phyloP scores from a whole-genome alignment of 2,329 filamentous ascomycete genomes.

The Xylaria sp. region DNA sequence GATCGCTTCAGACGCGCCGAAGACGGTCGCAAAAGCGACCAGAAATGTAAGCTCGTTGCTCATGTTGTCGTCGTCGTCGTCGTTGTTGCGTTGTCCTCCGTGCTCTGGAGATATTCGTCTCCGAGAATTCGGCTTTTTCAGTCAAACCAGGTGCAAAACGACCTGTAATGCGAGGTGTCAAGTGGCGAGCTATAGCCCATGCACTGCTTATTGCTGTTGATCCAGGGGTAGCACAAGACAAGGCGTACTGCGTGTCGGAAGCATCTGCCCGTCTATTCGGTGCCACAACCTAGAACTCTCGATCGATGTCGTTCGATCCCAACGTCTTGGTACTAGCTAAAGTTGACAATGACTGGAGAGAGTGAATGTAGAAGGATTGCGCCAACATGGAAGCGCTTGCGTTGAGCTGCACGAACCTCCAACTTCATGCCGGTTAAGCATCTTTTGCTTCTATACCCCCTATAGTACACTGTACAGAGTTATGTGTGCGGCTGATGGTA shows the following conservation, averaged over 20 bases:
- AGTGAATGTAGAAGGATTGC: conserved; percentile 20
- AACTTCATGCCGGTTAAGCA: conserved; percentile 29
- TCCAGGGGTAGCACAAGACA: conserved; percentile 36
- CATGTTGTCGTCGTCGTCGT: conserved; percentile 35
- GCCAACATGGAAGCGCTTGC: conserved; percentile 15
- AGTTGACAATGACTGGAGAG: conserved; percentile 16
- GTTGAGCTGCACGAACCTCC: conserved; percentile 32
- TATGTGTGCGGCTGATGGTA: conserved; percentile 28
- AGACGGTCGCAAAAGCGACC: conserved; percentile 56
- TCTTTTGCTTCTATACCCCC: conserved; percentile 22
- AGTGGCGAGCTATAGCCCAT: conserved; percentile 6
- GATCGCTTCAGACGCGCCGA: conserved; percentile 60
- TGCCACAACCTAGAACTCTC: conserved; percentile 26
- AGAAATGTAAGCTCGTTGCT: conserved; percentile 50
- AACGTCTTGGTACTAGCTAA: conserved; percentile 29
- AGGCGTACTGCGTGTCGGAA: conserved; percentile 31
- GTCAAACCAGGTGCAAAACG: conserved; percentile 8
- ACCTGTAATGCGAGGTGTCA: conserved; percentile 19
- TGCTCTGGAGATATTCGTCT: conserved; percentile 7
- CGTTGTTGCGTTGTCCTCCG: conserved; percentile 19
- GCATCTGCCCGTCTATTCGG: conserved; percentile 32
- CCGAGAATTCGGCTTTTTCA: conserved; percentile 17
- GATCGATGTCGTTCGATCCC: conserved; percentile 41
- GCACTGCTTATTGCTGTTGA: conserved; percentile 35
- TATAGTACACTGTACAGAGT: conserved; percentile 27